Conservation (phyloP, 768 basidiomycete species). For the Exsudoporus frostii region DNA sequence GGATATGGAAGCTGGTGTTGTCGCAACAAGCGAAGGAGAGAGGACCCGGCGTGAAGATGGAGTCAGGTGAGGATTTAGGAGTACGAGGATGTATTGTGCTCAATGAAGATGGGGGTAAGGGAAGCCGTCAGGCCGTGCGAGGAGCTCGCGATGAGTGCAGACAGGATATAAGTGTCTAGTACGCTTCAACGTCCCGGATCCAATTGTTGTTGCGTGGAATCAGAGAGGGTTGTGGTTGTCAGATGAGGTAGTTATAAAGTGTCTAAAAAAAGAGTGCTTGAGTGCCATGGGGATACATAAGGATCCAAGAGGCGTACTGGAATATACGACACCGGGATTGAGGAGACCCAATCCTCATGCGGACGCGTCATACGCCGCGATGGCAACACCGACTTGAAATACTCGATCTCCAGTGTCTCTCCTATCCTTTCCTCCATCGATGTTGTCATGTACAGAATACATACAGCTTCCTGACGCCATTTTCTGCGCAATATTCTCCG, state of each 20-base stretch:
- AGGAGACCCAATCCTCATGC: slow-evolving; percentile 80
- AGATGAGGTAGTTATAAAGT: slow-evolving; percentile 77
- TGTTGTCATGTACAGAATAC: neutral
- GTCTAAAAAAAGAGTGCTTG: slow-evolving; percentile 35
- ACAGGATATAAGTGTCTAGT: slow-evolving; percentile 68
- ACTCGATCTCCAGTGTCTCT: slow-evolving; percentile 89
- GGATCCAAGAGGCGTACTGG: slow-evolving; percentile 9
- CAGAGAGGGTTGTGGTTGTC: slow-evolving; percentile 74
- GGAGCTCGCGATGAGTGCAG: too few relatives aligned
- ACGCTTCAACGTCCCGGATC: slow-evolving; percentile 47
- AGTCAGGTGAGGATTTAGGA: too few relatives aligned
- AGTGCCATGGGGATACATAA: neutral
- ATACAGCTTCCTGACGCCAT: neutral
- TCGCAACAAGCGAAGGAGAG: too few relatives aligned
- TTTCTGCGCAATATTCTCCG: too few relatives aligned
- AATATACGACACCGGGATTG: slow-evolving; percentile 4
- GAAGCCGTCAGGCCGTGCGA: too few relatives aligned
- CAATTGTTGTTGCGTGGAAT: slow-evolving; percentile 62
- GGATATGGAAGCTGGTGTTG: too few relatives aligned
- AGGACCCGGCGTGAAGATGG: too few relatives aligned
- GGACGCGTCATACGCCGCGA: slow-evolving; percentile 79
- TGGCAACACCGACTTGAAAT: slow-evolving; percentile 85
- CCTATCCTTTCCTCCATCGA: slow-evolving; percentile 40
- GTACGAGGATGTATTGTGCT: too few relatives aligned
- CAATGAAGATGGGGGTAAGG: too few relatives aligned